Conservation (phyloP, 2,329 filamentous ascomycete genomes). For the Pyrenophora teres region DNA sequence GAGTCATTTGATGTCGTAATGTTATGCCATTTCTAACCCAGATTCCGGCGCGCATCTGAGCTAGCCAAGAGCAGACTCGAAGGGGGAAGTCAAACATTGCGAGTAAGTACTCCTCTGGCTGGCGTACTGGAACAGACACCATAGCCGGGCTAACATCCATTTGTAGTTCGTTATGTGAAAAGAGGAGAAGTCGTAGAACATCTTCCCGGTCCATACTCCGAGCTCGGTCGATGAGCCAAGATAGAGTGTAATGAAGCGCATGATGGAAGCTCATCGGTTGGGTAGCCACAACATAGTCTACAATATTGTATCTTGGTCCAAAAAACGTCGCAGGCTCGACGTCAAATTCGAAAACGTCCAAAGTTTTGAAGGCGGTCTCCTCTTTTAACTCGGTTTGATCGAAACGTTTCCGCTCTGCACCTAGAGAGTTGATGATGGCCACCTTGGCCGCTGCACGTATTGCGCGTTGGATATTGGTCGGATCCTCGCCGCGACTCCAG, state of each 20-base stretch:
- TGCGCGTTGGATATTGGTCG: conserved; percentile 68
- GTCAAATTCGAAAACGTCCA: conserved; percentile 82
- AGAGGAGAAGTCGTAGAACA: conserved; percentile 71
- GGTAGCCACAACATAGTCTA: conserved; percentile 86
- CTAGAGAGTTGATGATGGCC: conserved; percentile 86
- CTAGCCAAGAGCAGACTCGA: conserved; percentile 91
- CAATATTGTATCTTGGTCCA: conserved; percentile 59
- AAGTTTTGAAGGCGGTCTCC: conserved; percentile 78
- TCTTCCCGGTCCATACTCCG: conserved; percentile 72
- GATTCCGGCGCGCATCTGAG: conserved; percentile 97
- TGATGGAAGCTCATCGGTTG: conserved; percentile 97
- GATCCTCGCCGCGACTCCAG: conserved; percentile 67
- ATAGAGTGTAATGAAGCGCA: conserved; percentile 91
- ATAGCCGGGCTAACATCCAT: conserved; percentile 64
- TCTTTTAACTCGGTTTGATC: conserved; percentile 86
- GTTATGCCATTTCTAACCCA: conserved; percentile 99
- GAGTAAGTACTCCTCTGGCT: conserved; percentile 78
- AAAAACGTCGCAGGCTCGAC: conserved; percentile 34
- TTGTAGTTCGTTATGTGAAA: conserved; percentile 72
- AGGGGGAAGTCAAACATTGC: conserved; percentile 91
- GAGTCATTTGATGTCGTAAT: conserved; percentile 89
- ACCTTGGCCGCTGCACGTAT: conserved; percentile 78
- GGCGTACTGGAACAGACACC: conserved; percentile 63
- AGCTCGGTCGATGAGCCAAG: conserved; percentile 91
- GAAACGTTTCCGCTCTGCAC: conserved; percentile 85